Evolutionary conservation across 805 yeast species (phyloP).

Genomic region (Schizosaccharomyces japonicus): DNA sequence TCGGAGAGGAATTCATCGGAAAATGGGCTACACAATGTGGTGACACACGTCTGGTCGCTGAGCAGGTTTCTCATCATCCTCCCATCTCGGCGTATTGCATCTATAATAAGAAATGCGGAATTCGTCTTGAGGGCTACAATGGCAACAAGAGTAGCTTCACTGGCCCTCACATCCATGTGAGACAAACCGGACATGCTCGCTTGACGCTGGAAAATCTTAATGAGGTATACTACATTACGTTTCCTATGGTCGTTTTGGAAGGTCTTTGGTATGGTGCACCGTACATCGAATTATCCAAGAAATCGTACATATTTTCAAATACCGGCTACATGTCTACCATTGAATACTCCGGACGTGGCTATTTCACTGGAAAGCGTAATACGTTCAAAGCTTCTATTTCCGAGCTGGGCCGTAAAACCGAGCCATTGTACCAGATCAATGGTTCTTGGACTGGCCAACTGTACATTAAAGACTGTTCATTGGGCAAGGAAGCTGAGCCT

Average conservation of each 20-base stretch:
- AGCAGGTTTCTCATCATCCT: conserved; percentile 94
- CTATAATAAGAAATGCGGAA: conserved; percentile 44
- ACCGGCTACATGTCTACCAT: conserved; percentile 49
- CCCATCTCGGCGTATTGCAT: conserved; percentile 87
- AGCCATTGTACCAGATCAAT: conserved; percentile 36
- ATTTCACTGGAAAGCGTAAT: conserved; percentile 85
- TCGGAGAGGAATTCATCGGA: conserved; percentile 86
- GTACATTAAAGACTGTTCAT: not conserved
- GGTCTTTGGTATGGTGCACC: conserved; percentile 27
- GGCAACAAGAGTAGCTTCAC: conserved; percentile 69
- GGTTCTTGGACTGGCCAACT: conserved; percentile 52
- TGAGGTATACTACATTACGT: not conserved
- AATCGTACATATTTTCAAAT: conserved; percentile 57
- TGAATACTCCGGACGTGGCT: conserved; percentile 81
- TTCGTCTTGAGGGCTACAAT: conserved; percentile 64
- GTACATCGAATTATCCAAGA: conserved; percentile 80
- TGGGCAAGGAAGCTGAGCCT: conserved; percentile 27
- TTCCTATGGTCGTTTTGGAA: not conserved
- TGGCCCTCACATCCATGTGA: conserved; percentile 31
- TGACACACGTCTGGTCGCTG: conserved; percentile 52
- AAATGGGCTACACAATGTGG: conserved; percentile 49
- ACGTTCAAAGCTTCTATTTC: conserved; percentile 65
- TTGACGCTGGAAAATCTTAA: not conserved
- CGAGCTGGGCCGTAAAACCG: conserved; percentile 10
- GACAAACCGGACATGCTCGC: conserved; percentile 3